These are phyloP conservation scores for Suhomyces taliae DNA, from an alignment of 1,139 yeast species.

Conservation along the genomic window DNA sequence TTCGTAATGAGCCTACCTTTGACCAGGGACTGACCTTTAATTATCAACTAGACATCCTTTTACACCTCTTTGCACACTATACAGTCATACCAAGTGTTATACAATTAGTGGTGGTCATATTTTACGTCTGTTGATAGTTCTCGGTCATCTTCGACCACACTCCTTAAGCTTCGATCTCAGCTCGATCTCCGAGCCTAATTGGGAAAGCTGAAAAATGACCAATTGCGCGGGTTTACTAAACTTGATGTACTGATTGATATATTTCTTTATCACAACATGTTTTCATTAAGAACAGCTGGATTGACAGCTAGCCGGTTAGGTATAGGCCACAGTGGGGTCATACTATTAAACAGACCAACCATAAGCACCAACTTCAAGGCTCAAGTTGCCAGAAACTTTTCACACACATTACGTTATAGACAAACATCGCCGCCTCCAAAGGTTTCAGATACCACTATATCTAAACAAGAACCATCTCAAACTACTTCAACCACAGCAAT, in stretches of 20 bases:
- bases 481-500: background rate
- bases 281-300: background rate
- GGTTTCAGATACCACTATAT: background rate
- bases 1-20: too few species aligned
- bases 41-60: too few species aligned
- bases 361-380: background rate
- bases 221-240: background rate
- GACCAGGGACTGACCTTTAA: too few species aligned
- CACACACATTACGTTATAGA: background rate
- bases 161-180: too few species aligned
- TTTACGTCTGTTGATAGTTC: too few species aligned
- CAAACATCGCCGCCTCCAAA: background rate
- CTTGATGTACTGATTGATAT: background rate
- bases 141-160: too few species aligned
- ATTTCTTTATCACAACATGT: background rate
- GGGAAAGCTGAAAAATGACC: background rate
- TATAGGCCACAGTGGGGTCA: background rate
- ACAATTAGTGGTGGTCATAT: too few species aligned
- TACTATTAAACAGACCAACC: background rate
- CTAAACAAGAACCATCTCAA: background rate
- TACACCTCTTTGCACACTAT: too few species aligned
- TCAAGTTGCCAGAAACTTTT: background rate
- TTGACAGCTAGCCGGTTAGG: background rate
- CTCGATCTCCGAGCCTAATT: too few species aligned
- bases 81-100: too few species aligned